These are phyloP conservation scores for Colletotrichum agaves DNA, from an alignment of 2,329 filamentous ascomycete genomes.

Conservation along the genomic window DNA sequence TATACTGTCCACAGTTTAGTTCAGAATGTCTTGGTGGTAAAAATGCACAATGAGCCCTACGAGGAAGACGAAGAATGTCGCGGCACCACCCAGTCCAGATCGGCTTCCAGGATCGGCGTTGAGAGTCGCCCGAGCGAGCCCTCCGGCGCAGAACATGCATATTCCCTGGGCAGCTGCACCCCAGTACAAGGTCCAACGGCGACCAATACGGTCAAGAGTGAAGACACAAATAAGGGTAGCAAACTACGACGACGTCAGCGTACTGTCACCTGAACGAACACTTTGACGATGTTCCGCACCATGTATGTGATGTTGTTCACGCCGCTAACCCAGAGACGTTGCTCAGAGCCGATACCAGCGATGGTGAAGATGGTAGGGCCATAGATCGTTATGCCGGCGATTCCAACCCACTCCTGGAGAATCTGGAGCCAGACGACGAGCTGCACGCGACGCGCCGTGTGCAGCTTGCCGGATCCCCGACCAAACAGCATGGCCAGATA, in stretches of 20 bases:
- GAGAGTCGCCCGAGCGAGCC: slow-evolving; percentile 64
- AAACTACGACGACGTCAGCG: slow-evolving; percentile 47
- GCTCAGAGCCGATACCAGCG: slow-evolving; percentile 70
- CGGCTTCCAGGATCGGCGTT: slow-evolving; percentile 54
- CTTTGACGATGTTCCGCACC: slow-evolving; percentile 40
- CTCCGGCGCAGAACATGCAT: slow-evolving; percentile 74
- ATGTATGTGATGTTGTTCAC: slow-evolving; percentile 62
- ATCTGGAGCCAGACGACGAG: slow-evolving; percentile 79
- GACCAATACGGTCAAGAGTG: slow-evolving; percentile 74
- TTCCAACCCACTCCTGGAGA: slow-evolving; percentile 76
- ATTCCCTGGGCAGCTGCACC: slow-evolving; percentile 72
- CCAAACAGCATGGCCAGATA: slow-evolving; percentile 76
- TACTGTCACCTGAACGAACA: neutral
- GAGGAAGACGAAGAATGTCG: slow-evolving; percentile 76
- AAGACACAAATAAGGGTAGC: slow-evolving; percentile 76
- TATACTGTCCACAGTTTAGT: slow-evolving; percentile 43
- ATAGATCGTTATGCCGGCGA: slow-evolving; percentile 74
- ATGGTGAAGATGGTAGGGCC: slow-evolving; percentile 71
- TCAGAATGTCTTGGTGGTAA: no score
- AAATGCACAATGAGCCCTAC: no score
- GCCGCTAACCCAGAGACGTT: slow-evolving; percentile 73
- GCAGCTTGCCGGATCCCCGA: slow-evolving; percentile 71
- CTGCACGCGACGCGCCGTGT: slow-evolving; percentile 74
- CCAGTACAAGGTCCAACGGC: slow-evolving; percentile 77
- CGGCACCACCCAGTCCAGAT: slow-evolving; percentile 69